Evolutionary conservation across 2,329 filamentous ascomycete species (phyloP), one percentile per base, ranked within the genome.

Genomic region (Cladobotryum protrusum): DNA sequence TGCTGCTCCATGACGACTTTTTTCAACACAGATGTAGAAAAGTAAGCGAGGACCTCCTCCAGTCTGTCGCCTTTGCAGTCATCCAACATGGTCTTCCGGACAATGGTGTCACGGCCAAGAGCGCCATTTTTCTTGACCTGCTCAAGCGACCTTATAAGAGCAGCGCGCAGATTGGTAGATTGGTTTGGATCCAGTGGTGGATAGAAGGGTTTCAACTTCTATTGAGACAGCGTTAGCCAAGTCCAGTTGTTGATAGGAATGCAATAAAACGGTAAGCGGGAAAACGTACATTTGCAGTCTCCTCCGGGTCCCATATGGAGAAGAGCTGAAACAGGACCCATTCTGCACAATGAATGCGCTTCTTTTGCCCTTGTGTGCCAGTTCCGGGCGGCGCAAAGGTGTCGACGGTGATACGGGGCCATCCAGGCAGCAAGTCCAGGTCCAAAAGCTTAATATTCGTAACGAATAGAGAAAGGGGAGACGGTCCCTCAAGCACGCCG

Each of bases 71-170:
- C 92, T 57, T 87, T 91, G 70, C 93, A 99, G 60, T 99, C 92
- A 63, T 99, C 93, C 46, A 99, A 74, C 88, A 96, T 96, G 0
- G 89, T 95, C 72, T 96, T 96, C 46, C 93, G 82, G 32, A 97
- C 71, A 1, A 95, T 79, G 0, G 81, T 79, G 61, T 96, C 90
- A 45, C 88, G 78, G 3, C 89, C 88, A 8, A 97, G 74, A 1
- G 85, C 74, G 29, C 90, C 91, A 70, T 82, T 88, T 72, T 95
- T 95, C 73, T 97, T 97, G 52, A 89, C 75, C 46, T 89, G 85
- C 55, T 92, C 87, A 48, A 99, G 80, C 57, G 79, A 83, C 66
- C 89, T 82, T 59, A 91, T 86, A 8, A 96, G 76, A 8, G 88
- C 89, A 32, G 88, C 83, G 45, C 93, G 88, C 6, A 99, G 79